A percentile compares a stretch with the other conserved stretches of the same genome.
Evolutionary conservation across 2,329 filamentous ascomycete species (phyloP).

Genomic region (Aspergillus sojae): DNA sequence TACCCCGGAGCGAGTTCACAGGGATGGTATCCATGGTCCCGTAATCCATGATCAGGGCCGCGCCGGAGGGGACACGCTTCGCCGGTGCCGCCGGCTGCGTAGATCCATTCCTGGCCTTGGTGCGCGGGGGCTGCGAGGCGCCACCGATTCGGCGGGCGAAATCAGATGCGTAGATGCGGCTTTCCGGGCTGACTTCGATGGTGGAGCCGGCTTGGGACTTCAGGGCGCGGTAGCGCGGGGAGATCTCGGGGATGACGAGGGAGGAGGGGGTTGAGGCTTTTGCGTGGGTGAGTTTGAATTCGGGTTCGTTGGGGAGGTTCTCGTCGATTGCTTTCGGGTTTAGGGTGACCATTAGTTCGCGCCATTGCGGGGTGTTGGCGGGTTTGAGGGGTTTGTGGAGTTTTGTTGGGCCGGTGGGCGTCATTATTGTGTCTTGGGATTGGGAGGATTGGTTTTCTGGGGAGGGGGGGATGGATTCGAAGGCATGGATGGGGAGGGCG

Average conservation of each 20-base stretch:
- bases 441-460: constrained; percentile 47
- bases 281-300: constrained; percentile 85
- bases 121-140: constrained; percentile 40
- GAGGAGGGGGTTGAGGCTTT: constrained; percentile 78
- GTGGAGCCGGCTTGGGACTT: constrained; percentile 68
- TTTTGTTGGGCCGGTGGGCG: constrained; percentile 51
- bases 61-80: constrained; percentile 71
- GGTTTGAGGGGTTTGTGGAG: constrained; percentile 45
- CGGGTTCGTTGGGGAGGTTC: constrained; percentile 60
- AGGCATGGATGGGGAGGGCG: constrained; percentile 92
- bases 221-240: constrained; percentile 75
- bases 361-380: constrained; percentile 66
- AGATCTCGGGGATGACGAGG: constrained; percentile 80
- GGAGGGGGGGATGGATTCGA: constrained; percentile 70
- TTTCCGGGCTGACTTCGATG: constrained; percentile 90
- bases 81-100: constrained; percentile 42
- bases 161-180: constrained; percentile 75
- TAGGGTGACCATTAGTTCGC: constrained; percentile 77
- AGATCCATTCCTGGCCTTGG: constrained; percentile 19
- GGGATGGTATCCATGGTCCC: constrained; percentile 79
- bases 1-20: constrained; percentile 86
- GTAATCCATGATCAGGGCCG: constrained; percentile 95
- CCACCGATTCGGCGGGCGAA: constrained; percentile 86
- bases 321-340: constrained; percentile 60
- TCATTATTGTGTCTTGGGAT: constrained; percentile 54